Percentiles rank a stretch among this genome's conserved stretches.
phyloP scores from a whole-genome alignment of 345 rosid species.

The Ceriops zippeliana region DNA sequence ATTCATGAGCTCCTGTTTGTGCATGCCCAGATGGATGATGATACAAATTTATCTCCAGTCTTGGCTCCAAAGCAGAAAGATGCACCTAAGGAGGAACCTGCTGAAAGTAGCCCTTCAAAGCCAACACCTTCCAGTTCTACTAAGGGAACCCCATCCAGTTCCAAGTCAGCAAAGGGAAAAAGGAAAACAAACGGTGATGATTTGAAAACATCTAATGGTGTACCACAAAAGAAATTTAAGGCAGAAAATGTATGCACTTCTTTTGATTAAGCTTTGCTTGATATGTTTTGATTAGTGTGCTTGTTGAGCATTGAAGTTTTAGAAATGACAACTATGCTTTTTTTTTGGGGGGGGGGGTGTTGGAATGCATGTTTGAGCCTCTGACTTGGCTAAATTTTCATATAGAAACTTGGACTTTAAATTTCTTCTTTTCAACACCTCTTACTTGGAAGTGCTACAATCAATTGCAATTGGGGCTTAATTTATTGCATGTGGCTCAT shows the following conservation, averaged over 20 bases:
- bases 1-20: constrained; percentile 2
- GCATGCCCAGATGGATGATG: constrained; percentile 62
- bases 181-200: constrained; percentile 72
- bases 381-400: no score
- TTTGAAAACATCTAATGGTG: constrained; percentile 53
- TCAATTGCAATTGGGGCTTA: no score
- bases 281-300: no score
- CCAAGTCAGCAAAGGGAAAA: constrained; percentile 81
- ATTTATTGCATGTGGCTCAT: no score
- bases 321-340: no score
- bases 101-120: constrained; percentile 65
- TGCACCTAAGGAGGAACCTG: constrained; percentile 67
- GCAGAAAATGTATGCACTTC: constrained; percentile 59
- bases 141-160: constrained; percentile 64
- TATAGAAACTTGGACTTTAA: no score
- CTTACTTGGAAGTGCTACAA: no score
- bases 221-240: constrained; percentile 77
- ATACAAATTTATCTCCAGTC: constrained; percentile 45
- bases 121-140: constrained; percentile 54
- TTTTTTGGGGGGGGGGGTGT: no score
- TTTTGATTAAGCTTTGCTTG: not conserved
- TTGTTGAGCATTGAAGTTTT: no score
- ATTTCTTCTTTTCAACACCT: no score
- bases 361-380: no score
- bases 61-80: constrained; percentile 67